Conservation (phyloP, 176 grass and related monocot species). For the Neostapfia colusana region DNA sequence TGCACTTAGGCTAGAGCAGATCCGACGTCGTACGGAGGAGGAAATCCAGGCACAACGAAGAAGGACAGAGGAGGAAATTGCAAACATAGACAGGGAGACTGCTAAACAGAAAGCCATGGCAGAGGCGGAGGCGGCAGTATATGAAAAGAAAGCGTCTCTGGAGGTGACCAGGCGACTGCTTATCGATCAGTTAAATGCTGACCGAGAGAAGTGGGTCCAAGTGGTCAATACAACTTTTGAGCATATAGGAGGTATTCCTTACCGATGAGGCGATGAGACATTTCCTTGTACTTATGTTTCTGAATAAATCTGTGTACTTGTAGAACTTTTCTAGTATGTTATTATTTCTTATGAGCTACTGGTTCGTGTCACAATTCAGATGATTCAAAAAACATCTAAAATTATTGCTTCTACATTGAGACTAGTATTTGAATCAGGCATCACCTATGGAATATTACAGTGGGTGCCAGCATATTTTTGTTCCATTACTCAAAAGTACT, state of each 20-base stretch:
- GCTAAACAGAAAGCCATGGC: slow-evolving; percentile 35
- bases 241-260: slow-evolving; percentile 85
- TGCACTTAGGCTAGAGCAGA: slow-evolving; percentile 68
- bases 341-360: slow-evolving; percentile 11
- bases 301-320: slow-evolving; percentile 28
- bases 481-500: not conserved
- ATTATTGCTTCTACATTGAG: slow-evolving; percentile 27
- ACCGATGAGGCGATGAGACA: not conserved
- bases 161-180: slow-evolving; percentile 68
- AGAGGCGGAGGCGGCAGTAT: slow-evolving; percentile 52
- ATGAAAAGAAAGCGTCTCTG: slow-evolving; percentile 50
- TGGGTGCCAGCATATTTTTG: not conserved
- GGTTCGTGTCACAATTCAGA: not conserved
- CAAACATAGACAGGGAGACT: slow-evolving; percentile 51
- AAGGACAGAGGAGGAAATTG: slow-evolving; percentile 61
- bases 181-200: slow-evolving; percentile 63
- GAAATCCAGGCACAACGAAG: slow-evolving; percentile 72
- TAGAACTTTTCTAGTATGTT: slow-evolving; percentile 19
- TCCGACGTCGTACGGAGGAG: slow-evolving; percentile 65
- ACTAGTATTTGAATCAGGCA: not conserved
- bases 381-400: not conserved
- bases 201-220: slow-evolving; percentile 88
- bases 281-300: slow-evolving; percentile 28
- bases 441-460: slow-evolving; percentile 1
- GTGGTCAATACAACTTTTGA: slow-evolving; percentile 93